A percentile compares a stretch with the other conserved stretches of the same genome.
phyloP scores from a whole-genome alignment of 2,329 filamentous ascomycete species.

The Venturia effusa region DNA sequence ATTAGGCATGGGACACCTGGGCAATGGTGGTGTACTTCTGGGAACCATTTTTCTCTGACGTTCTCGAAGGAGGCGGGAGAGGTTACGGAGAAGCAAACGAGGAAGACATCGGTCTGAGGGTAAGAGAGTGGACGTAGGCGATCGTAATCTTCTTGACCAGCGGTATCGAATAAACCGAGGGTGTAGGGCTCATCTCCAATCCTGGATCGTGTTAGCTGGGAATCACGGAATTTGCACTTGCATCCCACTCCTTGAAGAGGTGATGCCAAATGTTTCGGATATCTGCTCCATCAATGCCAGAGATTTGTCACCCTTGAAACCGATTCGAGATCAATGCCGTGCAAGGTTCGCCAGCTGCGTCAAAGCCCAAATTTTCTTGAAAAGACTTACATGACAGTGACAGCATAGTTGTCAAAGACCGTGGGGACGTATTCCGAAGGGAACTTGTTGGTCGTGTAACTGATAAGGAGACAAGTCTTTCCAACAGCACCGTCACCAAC shows the following conservation, averaged over 20 bases:
- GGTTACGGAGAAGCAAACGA: conserved; percentile 97
- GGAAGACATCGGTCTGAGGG: conserved; percentile 96
- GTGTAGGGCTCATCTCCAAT: conserved; percentile 99
- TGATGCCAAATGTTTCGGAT: too few relatives aligned
- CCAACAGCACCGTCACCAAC: conserved; percentile 98
- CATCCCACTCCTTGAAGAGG: not conserved
- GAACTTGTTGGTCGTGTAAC: conserved; percentile 99
- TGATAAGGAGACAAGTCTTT: conserved; percentile 98
- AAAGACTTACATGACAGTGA: conserved; percentile 86
- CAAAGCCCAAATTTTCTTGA: not conserved
- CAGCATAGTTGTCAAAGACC: conserved; percentile 99
- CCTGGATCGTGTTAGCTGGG: conserved; percentile 41
- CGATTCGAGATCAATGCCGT: not conserved
- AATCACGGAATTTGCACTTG: not conserved
- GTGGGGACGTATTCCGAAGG: conserved; percentile 99
- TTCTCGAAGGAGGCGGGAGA: conserved; percentile 98
- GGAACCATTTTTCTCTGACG: conserved; percentile 98
- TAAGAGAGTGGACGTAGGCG: conserved; percentile 92
- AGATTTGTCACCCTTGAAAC: not conserved
- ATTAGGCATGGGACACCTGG: conserved; percentile 96
- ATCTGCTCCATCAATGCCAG: not conserved
- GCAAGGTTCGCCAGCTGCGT: not conserved
- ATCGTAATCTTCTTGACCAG: conserved; percentile 99
- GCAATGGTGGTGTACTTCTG: conserved; percentile 97
- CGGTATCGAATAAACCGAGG: conserved; percentile 93